Percentiles rank a stretch among this genome's conserved stretches.
These are phyloP conservation scores for Crucibulum parvulum DNA, from an alignment of 1,284 basidiomycete genomes.

Conservation along the genomic window DNA sequence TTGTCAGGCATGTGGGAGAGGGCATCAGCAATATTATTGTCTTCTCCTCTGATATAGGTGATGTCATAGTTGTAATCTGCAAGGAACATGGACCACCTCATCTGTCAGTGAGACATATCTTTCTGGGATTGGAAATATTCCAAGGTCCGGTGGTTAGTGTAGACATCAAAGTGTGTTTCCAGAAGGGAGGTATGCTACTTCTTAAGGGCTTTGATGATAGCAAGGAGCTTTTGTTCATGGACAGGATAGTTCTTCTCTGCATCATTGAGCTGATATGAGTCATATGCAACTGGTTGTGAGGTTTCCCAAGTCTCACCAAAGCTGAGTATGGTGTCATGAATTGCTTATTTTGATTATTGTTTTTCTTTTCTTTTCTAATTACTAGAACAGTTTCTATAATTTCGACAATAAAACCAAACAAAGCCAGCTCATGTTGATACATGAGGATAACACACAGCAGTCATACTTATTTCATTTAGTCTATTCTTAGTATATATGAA, in stretches of 20 bases:
- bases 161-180: constrained; percentile 30
- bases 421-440: no score
- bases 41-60: constrained; percentile 40
- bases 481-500: no score
- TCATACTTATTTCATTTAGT: no score
- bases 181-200: constrained; percentile 42
- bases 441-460: no score
- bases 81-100: constrained; percentile 43
- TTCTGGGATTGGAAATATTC: constrained; percentile 38
- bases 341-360: no score
- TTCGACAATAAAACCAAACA: no score
- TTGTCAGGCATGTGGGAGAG: constrained; percentile 34
- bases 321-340: no score
- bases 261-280: constrained; percentile 31
- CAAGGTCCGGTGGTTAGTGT: constrained; percentile 47
- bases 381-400: no score
- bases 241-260: constrained; percentile 43
- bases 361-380: no score
- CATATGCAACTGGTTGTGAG: constrained; percentile 37
- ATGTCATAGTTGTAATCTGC: constrained; percentile 43
- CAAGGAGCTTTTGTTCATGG: constrained; percentile 43
- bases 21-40: constrained; percentile 43
- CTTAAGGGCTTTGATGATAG: constrained; percentile 37
- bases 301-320: constrained; percentile 35
- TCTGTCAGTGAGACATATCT: constrained; percentile 38